phyloP scores from a whole-genome alignment of 148 eudicot species.

The Amaranthus hypochondriacus region DNA sequence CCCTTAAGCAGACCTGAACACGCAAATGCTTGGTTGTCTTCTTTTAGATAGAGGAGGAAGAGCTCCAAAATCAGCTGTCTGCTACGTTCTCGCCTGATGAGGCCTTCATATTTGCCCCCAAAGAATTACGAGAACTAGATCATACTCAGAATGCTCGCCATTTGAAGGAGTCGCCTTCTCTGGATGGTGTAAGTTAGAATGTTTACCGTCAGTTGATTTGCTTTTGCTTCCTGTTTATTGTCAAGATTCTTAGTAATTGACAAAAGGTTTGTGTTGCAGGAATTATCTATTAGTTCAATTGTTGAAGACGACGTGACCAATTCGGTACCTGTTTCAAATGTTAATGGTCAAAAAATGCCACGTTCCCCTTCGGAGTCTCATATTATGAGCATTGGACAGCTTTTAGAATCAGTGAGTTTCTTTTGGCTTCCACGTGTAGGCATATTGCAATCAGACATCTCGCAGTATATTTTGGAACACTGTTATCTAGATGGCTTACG shows the following conservation, averaged over 20 bases:
- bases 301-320: conserved; percentile 74
- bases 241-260: conserved; percentile 2
- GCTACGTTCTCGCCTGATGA: conserved; percentile 74
- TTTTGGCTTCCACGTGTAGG: neutral
- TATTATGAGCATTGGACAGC: conserved; percentile 84
- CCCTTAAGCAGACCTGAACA: neutral
- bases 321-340: conserved; percentile 55
- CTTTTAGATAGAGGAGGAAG: conserved; percentile 55
- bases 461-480: too few relatives aligned
- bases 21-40: conserved; percentile 12
- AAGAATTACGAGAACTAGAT: conserved; percentile 50
- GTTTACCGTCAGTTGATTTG: conserved; percentile 2
- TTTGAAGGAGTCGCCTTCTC: conserved; percentile 51
- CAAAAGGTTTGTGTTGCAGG: conserved; percentile 42
- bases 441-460: too few relatives aligned
- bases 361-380: conserved; percentile 51
- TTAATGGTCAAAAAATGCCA: conserved; percentile 44
- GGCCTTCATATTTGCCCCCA: conserved; percentile 66
- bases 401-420: conserved; percentile 72
- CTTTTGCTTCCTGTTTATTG: conserved; percentile 2
- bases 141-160: conserved; percentile 42
- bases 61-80: conserved; percentile 56
- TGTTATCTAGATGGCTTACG: too few relatives aligned
- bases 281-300: conserved; percentile 48
- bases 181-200: conserved; percentile 51